Conservation (phyloP, 192 early-diverging fungal genomes). For the Phycomyces blakesleeanus region DNA sequence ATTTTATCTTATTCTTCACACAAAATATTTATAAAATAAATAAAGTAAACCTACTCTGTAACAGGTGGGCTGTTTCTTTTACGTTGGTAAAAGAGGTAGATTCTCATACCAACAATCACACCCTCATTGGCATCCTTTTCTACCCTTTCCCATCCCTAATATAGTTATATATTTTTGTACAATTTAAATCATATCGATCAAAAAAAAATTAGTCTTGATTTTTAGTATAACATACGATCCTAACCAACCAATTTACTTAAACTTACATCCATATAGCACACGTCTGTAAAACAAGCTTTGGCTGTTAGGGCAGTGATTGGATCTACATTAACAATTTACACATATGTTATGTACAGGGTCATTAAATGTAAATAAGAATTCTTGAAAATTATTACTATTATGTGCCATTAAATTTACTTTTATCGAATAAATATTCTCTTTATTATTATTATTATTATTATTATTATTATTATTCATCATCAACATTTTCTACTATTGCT, state of each 20-base stretch:
- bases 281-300: conserved; percentile 21
- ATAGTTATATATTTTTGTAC: no score
- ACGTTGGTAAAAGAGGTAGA: conserved; percentile 24
- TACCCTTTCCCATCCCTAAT: conserved; percentile 30
- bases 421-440: not conserved
- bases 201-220: not conserved
- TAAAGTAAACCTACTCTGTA: conserved; percentile 21
- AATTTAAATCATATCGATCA: not conserved
- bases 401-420: no score
- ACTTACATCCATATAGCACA: conserved; percentile 29
- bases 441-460: not conserved
- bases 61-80: conserved; percentile 6
- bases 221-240: no score
- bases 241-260: no score
- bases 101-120: conserved; percentile 24
- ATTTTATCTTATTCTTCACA: not conserved
- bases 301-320: conserved; percentile 24
- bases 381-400: not conserved
- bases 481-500: no score
- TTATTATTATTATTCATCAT: no score
- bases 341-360: no score
- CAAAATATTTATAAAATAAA: no score
- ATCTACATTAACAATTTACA: no score
- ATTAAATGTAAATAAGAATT: no score
- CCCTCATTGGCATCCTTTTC: conserved; percentile 24